Conservation (phyloP, 345 rosid genomes). For the Linum tenue region DNA sequence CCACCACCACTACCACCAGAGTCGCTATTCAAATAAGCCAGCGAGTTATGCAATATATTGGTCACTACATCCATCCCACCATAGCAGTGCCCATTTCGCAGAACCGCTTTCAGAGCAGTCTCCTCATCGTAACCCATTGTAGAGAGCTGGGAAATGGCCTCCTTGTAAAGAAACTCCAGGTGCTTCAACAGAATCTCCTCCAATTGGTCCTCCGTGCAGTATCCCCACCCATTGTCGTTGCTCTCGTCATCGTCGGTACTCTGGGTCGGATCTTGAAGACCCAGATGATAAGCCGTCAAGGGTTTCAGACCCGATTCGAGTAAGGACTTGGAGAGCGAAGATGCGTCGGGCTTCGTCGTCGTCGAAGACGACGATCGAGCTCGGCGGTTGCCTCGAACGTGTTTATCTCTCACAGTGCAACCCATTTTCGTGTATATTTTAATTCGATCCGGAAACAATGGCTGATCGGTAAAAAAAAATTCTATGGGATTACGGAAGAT, state of each 20-base stretch:
- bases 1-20: constrained; percentile 13
- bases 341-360: constrained; percentile 38
- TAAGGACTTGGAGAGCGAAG: constrained; percentile 38
- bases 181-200: constrained; percentile 62
- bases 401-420: constrained; percentile 59
- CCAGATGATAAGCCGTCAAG: constrained; percentile 30
- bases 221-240: constrained; percentile 76
- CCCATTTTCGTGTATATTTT: constrained; percentile 29
- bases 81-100: constrained; percentile 74
- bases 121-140: constrained; percentile 63
- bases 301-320: constrained; percentile 59
- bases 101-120: constrained; percentile 59
- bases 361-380: constrained; percentile 23
- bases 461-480: too few species aligned
- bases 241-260: constrained; percentile 21
- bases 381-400: constrained; percentile 43
- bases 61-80: constrained; percentile 84
- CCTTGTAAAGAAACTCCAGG: constrained; percentile 50
- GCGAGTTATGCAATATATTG: constrained; percentile 61
- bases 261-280: constrained; percentile 33
- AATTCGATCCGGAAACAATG: too few species aligned
- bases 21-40: constrained; percentile 57
- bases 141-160: constrained; percentile 64
- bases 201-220: constrained; percentile 78
- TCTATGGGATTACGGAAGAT: too few species aligned